Conservation (phyloP, 2,329 filamentous ascomycete genomes). For the Pseudogymnoascus sp. region DNA sequence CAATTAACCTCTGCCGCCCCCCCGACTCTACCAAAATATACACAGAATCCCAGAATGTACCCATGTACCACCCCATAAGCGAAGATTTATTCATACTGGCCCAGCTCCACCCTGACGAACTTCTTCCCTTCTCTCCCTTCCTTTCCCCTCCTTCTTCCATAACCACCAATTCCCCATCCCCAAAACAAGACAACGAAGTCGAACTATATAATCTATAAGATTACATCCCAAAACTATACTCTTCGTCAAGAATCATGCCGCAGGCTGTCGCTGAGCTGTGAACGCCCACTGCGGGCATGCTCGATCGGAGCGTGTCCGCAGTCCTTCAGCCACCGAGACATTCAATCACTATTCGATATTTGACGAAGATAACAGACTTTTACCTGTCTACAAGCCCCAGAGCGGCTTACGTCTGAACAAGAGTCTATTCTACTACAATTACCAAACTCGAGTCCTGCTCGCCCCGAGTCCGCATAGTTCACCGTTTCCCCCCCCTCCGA, state of each 20-base stretch:
- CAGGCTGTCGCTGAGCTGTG: conserved; percentile 84
- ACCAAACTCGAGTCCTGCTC: conserved; percentile 21
- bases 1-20: neutral
- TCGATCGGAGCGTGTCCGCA: conserved; percentile 52
- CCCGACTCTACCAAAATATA: neutral
- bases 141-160: conserved; percentile 16
- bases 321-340: conserved; percentile 79
- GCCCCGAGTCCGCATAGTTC: conserved; percentile 9
- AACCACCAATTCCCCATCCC: conserved; percentile 16
- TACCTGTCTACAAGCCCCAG: conserved; percentile 22
- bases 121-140: conserved; percentile 21
- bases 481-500: neutral
- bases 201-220: conserved; percentile 35
- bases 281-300: conserved; percentile 70
- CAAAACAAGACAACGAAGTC: conserved; percentile 58
- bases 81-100: conserved; percentile 1
- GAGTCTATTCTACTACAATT: neutral
- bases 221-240: conserved; percentile 23
- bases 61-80: neutral
- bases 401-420: conserved; percentile 9
- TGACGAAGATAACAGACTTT: conserved; percentile 60
- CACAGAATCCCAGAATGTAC: neutral
- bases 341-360: conserved; percentile 54
- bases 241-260: conserved; percentile 69
- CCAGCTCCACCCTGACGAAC: conserved; percentile 16